Percentiles rank a stretch among this genome's conserved stretches.
Evolutionary conservation across 2,329 filamentous ascomycete species (phyloP).

Genomic region (Alternaria sp.): DNA sequence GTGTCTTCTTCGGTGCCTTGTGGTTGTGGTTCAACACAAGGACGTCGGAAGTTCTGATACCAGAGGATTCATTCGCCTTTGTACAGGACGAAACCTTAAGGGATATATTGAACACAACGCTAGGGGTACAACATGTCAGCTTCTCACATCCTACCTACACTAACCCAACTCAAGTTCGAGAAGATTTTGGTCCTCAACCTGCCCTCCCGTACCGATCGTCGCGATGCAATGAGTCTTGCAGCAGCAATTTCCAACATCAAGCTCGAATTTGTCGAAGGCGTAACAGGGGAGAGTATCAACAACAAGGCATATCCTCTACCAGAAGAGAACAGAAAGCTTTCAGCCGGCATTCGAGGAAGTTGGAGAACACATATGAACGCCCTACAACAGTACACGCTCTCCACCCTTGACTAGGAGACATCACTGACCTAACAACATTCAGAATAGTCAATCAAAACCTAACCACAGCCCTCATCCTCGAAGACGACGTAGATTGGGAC

Average conservation of each 20-base stretch:
- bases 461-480: conserved; percentile 40
- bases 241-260: conserved; percentile 56
- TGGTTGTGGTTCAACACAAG: conserved; percentile 31
- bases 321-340: conserved; percentile 35
- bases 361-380: conserved; percentile 45
- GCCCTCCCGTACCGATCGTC: conserved; percentile 58
- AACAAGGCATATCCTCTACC: conserved; percentile 39
- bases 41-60: conserved; percentile 19
- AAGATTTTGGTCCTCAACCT: conserved; percentile 63
- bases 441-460: conserved; percentile 38
- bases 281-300: conserved; percentile 47
- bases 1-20: conserved; percentile 25
- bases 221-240: conserved; percentile 59
- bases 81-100: conserved; percentile 28
- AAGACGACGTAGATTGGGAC: conserved; percentile 45
- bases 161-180: conserved; percentile 53
- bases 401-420: background rate
- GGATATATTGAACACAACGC: conserved; percentile 36
- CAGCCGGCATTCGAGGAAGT: conserved; percentile 35
- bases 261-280: conserved; percentile 58
- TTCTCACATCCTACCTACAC: background rate
- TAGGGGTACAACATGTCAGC: conserved; percentile 29
- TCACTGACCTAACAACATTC: conserved; percentile 2
- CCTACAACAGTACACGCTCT: conserved; percentile 24
- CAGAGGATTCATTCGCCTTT: conserved; percentile 30